Evolutionary conservation across 257 asterid genomes (phyloP).

Genomic region (Orobanche coerulescens): DNA sequence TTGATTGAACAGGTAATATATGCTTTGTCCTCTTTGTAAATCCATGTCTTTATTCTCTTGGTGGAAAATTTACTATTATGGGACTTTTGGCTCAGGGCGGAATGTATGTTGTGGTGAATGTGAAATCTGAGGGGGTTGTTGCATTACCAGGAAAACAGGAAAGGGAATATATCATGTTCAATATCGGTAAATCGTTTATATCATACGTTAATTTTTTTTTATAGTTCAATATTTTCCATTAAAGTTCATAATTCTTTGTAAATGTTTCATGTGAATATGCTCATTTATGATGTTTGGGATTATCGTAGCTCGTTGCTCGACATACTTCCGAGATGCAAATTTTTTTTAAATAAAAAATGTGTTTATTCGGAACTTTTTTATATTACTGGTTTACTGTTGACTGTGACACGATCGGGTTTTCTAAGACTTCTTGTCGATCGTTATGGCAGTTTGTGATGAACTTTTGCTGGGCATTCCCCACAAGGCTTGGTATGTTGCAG

Average conservation of each 20-base stretch:
- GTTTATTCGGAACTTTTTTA: not conserved
- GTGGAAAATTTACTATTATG: constrained; percentile 1
- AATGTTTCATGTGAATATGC: not conserved
- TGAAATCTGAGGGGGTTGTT: constrained; percentile 73
- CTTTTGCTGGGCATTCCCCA: constrained; percentile 70
- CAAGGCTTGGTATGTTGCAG: constrained; percentile 66
- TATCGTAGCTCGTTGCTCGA: not conserved
- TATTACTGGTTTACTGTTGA: too few species aligned
- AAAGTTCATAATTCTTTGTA: not conserved
- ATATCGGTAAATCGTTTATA: constrained; percentile 44
- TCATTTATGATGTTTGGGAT: not conserved
- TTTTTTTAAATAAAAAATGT: not conserved
- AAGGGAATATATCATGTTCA: constrained; percentile 43
- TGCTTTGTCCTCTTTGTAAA: not conserved
- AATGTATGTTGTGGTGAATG: constrained; percentile 48
- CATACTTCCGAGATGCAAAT: not conserved
- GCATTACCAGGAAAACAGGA: constrained; percentile 60
- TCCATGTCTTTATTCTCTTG: not conserved
- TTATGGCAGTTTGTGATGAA: constrained; percentile 79
- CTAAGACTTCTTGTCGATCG: constrained; percentile 12
- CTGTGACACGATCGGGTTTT: not conserved
- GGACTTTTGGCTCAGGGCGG: constrained; percentile 37
- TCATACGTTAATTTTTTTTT: not conserved
- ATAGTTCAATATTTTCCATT: not conserved
- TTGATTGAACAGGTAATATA: constrained; percentile 33